phyloP scores from a whole-genome alignment of 371 early-diverging fungal genomes.

The Rhizopus microsporus region DNA sequence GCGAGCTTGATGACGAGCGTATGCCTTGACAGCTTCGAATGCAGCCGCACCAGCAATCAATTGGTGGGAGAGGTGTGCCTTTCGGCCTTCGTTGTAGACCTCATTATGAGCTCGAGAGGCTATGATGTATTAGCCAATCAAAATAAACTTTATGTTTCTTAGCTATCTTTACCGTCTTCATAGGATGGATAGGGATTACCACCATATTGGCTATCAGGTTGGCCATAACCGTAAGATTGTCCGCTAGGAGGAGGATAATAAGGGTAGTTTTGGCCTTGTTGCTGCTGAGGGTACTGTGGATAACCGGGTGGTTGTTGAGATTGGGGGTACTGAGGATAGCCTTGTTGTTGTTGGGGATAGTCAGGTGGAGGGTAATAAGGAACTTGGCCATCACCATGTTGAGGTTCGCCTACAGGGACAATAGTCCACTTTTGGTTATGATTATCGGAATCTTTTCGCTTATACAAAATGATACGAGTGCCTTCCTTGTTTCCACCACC shows the following conservation, averaged over 20 bases:
- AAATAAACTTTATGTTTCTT: not conserved
- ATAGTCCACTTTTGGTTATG: conserved; percentile 45
- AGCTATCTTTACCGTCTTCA: not conserved
- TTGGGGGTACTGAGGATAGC: conserved; percentile 11
- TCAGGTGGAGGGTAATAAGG: conserved; percentile 16
- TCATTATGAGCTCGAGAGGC: conserved; percentile 22
- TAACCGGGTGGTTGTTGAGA: not conserved
- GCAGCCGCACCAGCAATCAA: conserved; percentile 61
- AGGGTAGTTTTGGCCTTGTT: not conserved
- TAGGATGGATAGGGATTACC: not conserved
- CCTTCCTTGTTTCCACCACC: conserved; percentile 40
- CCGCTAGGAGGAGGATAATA: conserved; percentile 19
- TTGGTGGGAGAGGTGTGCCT: conserved; percentile 35
- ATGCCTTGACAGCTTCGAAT: conserved; percentile 55
- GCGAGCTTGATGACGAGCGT: conserved; percentile 43
- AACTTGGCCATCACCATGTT: conserved; percentile 1
- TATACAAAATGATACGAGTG: conserved; percentile 38
- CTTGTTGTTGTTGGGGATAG: not conserved
- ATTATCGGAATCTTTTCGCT: conserved; percentile 39
- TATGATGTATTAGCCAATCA: not conserved
- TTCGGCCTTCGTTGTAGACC: conserved; percentile 25
- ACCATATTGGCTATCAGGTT: conserved; percentile 27
- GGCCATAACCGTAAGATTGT: conserved; percentile 22
- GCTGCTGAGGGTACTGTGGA: not conserved
- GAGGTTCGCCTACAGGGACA: conserved; percentile 24